Evolutionary conservation across 495 filamentous ascomycete species (phyloP), one percentile per base, ranked within the genome.

Genomic region (Aspergillus incahuasiensis): DNA sequence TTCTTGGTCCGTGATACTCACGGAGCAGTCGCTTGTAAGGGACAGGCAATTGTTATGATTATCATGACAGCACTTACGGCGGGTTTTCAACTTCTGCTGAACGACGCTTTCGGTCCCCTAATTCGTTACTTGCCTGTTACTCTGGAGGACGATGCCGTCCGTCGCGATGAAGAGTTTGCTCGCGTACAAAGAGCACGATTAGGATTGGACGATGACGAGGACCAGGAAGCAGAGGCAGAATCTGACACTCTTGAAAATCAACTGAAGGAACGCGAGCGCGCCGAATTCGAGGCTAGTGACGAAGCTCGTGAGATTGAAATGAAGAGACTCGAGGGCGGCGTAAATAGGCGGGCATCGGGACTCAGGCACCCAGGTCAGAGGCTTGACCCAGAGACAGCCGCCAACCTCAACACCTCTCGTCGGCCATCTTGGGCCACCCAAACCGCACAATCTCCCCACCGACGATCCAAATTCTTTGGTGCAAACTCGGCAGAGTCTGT

Each of bases 91-190:
- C 73, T 82, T 56, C 78, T 92, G 2, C 77, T 98, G 21, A 96
- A 95, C 64, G 69, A 78, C n/a, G 86, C 90, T 7, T 97, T 98
- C 59, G 82, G 83, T 1, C 92, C 94, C 20, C 78, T 98, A 43
- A 85, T 95, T 63, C 82, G 85, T 32, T 96, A 96, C 65, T 74
- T 98, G 39, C 94, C 94, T 0, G 95, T 98, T 62, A 97, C 94
- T 0, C 79, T 97, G 41, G 94, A 98, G 68, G 95, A 98, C 61
- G 90, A 95, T 55, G 94, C 94, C 5, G 89, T 94, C 12, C 76
- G 86, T 40, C 85, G 91, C 4, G 95, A 97, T 62, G 84, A 94
- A 62, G 89, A 88, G 48, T 98, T 97, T 67, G 85, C 86, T 35
- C 80, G 85, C 34, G 87, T 86, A 19, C 89, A 94, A 64, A 83